Percentiles rank a stretch among this genome's conserved stretches.
These are phyloP conservation scores for Waitea zeae DNA, from an alignment of 1,284 basidiomycete species.

Conservation along the genomic window DNA sequence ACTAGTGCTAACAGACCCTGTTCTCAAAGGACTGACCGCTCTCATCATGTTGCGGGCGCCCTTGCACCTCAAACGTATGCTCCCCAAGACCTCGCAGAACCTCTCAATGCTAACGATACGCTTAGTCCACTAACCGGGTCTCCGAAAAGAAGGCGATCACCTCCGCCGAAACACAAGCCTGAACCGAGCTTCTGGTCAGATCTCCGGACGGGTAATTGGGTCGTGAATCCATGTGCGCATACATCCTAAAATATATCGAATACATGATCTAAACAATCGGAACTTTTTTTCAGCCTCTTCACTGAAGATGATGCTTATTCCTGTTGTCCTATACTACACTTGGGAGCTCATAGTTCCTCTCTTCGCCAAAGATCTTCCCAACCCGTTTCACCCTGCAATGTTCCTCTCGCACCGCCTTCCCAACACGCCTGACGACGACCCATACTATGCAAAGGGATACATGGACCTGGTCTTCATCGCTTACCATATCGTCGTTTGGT, in stretches of 20 bases:
- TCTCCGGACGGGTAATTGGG: slow-evolving; percentile 46
- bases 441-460: slow-evolving; percentile 64
- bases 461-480: slow-evolving; percentile 71
- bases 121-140: background rate
- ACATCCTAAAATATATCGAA: background rate
- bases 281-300: slow-evolving; percentile 31
- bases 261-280: background rate
- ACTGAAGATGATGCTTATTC: slow-evolving; percentile 57
- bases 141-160: background rate
- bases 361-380: slow-evolving; percentile 30
- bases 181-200: slow-evolving; percentile 27
- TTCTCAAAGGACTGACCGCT: slow-evolving; percentile 34
- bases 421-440: slow-evolving; percentile 30
- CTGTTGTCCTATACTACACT: slow-evolving; percentile 54
- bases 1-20: no score
- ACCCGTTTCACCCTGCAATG: slow-evolving; percentile 66
- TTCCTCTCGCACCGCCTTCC: slow-evolving; percentile 59
- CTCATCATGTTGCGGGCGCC: slow-evolving; percentile 40
- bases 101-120: no score
- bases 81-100: no score
- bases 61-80: slow-evolving; percentile 46
- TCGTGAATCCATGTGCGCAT: slow-evolving; percentile 50
- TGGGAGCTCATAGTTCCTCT: slow-evolving; percentile 45
- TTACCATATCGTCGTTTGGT: slow-evolving; percentile 87
- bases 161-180: no score